Conservation (phyloP, 2,329 filamentous ascomycete species). For the Waltergamsia citrina region DNA sequence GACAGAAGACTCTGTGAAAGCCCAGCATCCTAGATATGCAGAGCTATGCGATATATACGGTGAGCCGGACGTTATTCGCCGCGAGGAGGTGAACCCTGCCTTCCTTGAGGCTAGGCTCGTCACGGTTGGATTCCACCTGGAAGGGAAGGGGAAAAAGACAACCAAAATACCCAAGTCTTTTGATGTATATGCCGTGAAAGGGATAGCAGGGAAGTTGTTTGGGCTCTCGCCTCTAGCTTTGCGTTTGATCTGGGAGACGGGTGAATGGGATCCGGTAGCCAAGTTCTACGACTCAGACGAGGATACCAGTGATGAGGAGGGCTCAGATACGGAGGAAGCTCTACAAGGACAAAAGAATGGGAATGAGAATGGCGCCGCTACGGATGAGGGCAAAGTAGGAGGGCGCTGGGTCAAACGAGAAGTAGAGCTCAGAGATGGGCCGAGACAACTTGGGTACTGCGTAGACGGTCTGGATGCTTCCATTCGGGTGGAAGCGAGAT, state of each 20-base stretch:
- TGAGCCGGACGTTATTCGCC: conserved; percentile 53
- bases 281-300: conserved; percentile 50
- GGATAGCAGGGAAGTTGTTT: conserved; percentile 66
- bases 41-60: conserved; percentile 72
- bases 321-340: conserved; percentile 19
- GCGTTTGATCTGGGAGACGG: conserved; percentile 76
- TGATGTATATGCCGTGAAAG: conserved; percentile 74
- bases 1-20: conserved; percentile 44
- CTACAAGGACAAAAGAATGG: conserved; percentile 16
- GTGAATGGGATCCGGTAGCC: conserved; percentile 76
- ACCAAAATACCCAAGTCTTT: conserved; percentile 62
- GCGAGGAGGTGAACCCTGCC: conserved; percentile 56
- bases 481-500: conserved; percentile 54
- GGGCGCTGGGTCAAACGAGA: conserved; percentile 68
- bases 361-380: conserved; percentile 5
- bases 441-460: conserved; percentile 73
- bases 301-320: conserved; percentile 43
- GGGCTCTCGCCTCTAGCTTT: conserved; percentile 52
- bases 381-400: conserved; percentile 23
- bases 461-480: conserved; percentile 64
- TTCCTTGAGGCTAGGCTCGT: conserved; percentile 75
- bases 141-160: conserved; percentile 15
- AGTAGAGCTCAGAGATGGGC: conserved; percentile 70
- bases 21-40: conserved; percentile 59
- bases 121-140: conserved; percentile 43